Evolutionary conservation across 1,139 yeast genomes (phyloP), one percentile per base, ranked within the genome.

Genomic region (Scheffersomyces quercinus): DNA sequence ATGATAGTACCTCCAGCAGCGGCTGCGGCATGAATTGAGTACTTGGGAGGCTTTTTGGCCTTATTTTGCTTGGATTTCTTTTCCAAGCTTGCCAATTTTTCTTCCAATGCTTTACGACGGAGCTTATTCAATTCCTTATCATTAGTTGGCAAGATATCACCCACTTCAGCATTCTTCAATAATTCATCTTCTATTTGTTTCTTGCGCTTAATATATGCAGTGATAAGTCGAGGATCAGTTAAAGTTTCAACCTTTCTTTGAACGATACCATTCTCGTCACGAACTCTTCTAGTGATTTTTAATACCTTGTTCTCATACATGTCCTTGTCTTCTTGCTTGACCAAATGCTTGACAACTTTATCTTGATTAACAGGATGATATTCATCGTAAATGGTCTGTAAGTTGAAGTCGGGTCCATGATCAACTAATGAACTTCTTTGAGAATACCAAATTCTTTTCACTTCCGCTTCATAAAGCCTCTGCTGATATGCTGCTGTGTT

Each of bases 381-480:
- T 54, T 70, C 73, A 16, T 66, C 56, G 49, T 72, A 73, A 29
- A 73, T 63, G 13, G 62, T 60, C 35, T 65, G 49, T 20, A 54
- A 41, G 26, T 47, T 44, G 40, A 49, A 48, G 31, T 59, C 44
- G 61, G 59, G 36, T 52, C 68, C 73, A 34, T 67, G 67, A 48
- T 71, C 76, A 11, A 68, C 80, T 45, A 91, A 69, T 9, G 86
- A 77, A 47, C 79, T 76, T 46, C 85, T 80, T 60, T 93, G 99
- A 5, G 86, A 82, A 56, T 86, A 85, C 99, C 99, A 95, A 34
- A 93, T 91, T 47, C 93, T 78, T 34, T 81, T 77, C 46, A 93
- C 86, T 61, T 93, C 99, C 47, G 87, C 93, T 53, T 93, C 97
- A 55, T 95, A 95, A 2, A 95, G 82, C 59, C 85, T 86, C 59